Conservation (phyloP, 1,284 basidiomycete genomes). For the Leccinum pallidistipes region DNA sequence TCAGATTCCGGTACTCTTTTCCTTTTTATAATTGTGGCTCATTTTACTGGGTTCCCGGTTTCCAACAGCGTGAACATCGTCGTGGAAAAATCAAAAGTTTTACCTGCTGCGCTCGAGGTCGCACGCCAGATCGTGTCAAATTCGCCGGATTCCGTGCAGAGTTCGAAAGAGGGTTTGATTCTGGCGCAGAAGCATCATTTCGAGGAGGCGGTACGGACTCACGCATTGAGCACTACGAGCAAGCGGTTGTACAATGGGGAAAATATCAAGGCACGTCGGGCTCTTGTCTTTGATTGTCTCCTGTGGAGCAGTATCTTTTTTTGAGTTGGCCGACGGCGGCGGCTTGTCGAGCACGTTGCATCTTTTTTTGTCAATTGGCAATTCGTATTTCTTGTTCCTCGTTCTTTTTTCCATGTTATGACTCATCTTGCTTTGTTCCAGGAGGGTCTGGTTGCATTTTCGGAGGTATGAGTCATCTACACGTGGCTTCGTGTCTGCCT, state of each 20-base stretch:
- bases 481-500: slow-evolving; percentile 22
- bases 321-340: not conserved
- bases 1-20: slow-evolving; percentile 2
- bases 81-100: slow-evolving; percentile 55
- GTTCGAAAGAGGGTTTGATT: slow-evolving; percentile 70
- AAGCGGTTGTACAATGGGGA: slow-evolving; percentile 60
- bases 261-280: slow-evolving; percentile 64
- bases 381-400: slow-evolving; percentile 2
- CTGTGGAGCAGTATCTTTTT: not conserved
- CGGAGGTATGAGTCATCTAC: slow-evolving; percentile 38
- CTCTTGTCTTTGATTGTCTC: not conserved
- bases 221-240: slow-evolving; percentile 51
- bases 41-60: slow-evolving; percentile 2
- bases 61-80: slow-evolving; percentile 63
- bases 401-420: not conserved
- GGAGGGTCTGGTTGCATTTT: slow-evolving; percentile 49
- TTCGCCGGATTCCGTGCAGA: slow-evolving; percentile 80
- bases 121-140: slow-evolving; percentile 64
- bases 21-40: slow-evolving; percentile 14
- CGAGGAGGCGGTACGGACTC: slow-evolving; percentile 53
- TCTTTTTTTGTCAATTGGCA: slow-evolving; percentile 4
- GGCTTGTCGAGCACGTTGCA: not conserved
- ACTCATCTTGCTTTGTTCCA: slow-evolving; percentile 22
- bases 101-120: slow-evolving; percentile 62
- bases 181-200: slow-evolving; percentile 54